These are phyloP conservation scores for Xanthoconium separans DNA, from an alignment of 1,284 basidiomycete species.

Conservation along the genomic window DNA sequence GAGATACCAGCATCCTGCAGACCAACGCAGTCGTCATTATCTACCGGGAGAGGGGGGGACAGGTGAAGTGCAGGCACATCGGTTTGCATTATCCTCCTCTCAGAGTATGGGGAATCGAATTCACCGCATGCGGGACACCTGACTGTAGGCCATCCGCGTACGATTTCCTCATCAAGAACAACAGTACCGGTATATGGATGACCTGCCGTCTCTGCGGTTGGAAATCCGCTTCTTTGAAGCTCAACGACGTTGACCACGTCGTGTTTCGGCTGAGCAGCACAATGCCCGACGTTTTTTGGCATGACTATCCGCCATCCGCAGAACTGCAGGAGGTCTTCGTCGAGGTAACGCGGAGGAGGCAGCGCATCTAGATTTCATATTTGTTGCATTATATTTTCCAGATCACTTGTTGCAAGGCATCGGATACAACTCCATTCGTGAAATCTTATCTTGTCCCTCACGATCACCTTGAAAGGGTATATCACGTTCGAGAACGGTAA, in stretches of 20 bases:
- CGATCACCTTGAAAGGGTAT: no score
- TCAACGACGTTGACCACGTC: neutral
- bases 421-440: no score
- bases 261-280: neutral
- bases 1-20: neutral
- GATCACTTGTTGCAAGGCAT: no score
- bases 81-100: neutral
- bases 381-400: no score
- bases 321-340: neutral
- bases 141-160: neutral
- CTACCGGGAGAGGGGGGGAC: neutral
- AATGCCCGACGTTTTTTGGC: constrained; percentile 1
- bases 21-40: neutral
- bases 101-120: constrained; percentile 4
- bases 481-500: no score
- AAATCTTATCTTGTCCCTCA: no score
- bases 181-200: neutral
- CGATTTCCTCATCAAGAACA: neutral
- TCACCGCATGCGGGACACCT: neutral
- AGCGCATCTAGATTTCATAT: no score
- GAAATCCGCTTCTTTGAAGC: neutral
- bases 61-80: neutral
- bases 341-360: neutral
- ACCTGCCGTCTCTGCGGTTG: neutral
- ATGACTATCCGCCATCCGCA: neutral